These are phyloP conservation scores for Mortierella hygrophila DNA, from an alignment of 192 early-diverging fungal species.

Conservation along the genomic window DNA sequence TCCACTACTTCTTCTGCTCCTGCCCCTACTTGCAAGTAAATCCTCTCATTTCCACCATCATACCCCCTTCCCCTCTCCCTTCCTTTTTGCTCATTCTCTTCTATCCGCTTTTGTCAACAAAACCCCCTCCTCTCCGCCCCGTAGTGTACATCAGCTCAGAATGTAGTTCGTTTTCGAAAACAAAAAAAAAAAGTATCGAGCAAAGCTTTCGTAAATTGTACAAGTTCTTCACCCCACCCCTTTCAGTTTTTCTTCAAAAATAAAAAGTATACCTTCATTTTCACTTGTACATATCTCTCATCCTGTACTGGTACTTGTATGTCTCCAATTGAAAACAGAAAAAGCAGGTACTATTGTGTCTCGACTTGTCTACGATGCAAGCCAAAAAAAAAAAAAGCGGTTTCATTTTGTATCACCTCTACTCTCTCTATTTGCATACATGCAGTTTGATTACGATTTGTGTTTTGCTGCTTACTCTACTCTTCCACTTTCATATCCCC, in stretches of 20 bases:
- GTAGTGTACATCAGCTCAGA: neutral
- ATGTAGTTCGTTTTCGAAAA: neutral
- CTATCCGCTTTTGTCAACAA: neutral
- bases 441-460: too few species aligned
- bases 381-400: too few species aligned
- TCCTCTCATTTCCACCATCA: neutral
- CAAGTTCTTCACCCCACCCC: neutral
- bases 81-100: neutral
- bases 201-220: neutral
- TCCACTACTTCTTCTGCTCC: too few species aligned
- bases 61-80: neutral
- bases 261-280: constrained; percentile 1
- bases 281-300: neutral
- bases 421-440: too few species aligned
- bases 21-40: neutral
- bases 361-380: too few species aligned
- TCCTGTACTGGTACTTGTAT: neutral
- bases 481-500: too few species aligned
- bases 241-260: neutral
- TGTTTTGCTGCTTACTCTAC: too few species aligned
- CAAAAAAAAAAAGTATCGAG: neutral
- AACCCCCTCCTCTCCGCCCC: neutral
- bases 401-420: too few species aligned
- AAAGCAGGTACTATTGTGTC: too few species aligned
- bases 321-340: neutral